Evolutionary conservation across 208 protist genomes (phyloP).

Genomic region (Leishmania major): DNA sequence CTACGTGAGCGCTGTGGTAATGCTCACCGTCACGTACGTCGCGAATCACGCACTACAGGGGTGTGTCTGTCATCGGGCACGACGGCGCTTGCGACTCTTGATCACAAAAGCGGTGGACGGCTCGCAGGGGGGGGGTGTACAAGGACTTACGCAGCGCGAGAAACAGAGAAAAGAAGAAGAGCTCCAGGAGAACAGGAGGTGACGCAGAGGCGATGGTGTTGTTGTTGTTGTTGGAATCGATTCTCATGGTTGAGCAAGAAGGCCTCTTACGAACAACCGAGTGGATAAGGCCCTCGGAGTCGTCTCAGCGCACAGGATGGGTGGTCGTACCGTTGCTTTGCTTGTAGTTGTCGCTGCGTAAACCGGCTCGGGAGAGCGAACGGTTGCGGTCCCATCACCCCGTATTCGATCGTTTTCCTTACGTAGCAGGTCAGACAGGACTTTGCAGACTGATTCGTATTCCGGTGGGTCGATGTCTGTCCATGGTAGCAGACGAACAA

Average conservation of each 20-base stretch:
- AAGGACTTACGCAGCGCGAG: background rate
- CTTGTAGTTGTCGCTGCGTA: background rate
- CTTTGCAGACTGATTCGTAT: background rate
- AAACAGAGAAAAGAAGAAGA: background rate
- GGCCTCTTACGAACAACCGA: background rate
- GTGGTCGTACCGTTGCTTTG: background rate
- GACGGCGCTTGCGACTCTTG: background rate
- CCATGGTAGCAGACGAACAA: background rate
- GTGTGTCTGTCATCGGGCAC: background rate
- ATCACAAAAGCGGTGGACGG: background rate
- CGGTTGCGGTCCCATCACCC: background rate
- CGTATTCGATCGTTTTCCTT: background rate
- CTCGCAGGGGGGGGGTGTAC: background rate
- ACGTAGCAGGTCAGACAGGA: background rate
- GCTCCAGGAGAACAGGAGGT: background rate
- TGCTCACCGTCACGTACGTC: slow-evolving; percentile 9
- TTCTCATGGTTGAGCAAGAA: background rate
- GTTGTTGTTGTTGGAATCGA: background rate
- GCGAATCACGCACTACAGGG: background rate
- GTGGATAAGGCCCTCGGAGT: background rate
- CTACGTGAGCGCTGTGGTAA: slow-evolving; percentile 5
- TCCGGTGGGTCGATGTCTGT: background rate
- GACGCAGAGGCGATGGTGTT: background rate
- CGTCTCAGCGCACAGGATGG: background rate
- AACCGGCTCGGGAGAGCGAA: background rate